Evolutionary conservation across 164 flowering plant species (phyloP).

Genomic region (Piper betle): DNA sequence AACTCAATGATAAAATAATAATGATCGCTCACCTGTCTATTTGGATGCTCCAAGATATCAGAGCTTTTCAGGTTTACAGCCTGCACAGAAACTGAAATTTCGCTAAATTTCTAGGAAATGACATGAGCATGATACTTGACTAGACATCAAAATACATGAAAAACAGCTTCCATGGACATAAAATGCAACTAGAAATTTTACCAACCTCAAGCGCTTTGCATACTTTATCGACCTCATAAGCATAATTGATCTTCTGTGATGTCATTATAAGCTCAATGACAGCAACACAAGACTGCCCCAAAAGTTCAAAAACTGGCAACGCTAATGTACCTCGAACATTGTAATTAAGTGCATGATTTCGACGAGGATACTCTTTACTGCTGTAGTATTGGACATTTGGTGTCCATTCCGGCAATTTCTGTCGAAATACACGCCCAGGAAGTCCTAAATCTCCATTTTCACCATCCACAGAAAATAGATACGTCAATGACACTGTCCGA

Average conservation of each 20-base stretch:
- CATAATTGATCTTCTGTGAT: conserved; percentile 27
- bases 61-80: conserved; percentile 93
- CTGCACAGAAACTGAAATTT: conserved; percentile 43
- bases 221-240: conserved; percentile 90
- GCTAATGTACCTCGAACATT: conserved; percentile 88
- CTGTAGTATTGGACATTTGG: conserved; percentile 94
- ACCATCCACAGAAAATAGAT: conserved; percentile 65
- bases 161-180: background rate
- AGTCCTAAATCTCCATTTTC: conserved; percentile 69
- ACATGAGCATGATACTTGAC: background rate
- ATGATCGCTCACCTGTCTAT: conserved; percentile 32
- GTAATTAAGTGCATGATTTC: conserved; percentile 57
- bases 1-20: background rate
- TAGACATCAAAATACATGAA: too few species aligned
- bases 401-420: conserved; percentile 90
- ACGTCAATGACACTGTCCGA: conserved; percentile 67
- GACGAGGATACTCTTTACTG: conserved; percentile 66
- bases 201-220: conserved; percentile 99
- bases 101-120: conserved; percentile 10
- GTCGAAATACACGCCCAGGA: conserved; percentile 89
- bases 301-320: conserved; percentile 89
- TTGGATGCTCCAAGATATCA: conserved; percentile 63
- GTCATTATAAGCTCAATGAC: conserved; percentile 90
- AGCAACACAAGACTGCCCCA: conserved; percentile 79
- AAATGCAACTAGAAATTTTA: background rate